Base-by-base conservation (phyloP, 768 basidiomycete genomes). In the Lactifluus echinatus region DNA sequence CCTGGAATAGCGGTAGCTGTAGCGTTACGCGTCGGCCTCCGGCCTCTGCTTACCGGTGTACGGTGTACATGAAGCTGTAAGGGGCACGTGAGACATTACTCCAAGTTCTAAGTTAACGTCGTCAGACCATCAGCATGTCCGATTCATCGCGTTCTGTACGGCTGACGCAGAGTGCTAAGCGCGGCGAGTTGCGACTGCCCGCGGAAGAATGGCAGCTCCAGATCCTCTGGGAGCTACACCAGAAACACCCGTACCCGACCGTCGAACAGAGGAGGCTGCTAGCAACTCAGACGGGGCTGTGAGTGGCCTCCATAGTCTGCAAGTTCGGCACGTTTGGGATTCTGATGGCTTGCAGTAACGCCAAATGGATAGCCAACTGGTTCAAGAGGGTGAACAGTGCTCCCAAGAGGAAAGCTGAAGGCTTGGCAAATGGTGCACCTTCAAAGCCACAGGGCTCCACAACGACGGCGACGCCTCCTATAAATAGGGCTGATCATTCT, bases 361-460 rank as follows among this genome's bases (percentile, higher is more conserved):
- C 17, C 28, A 61, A 61, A 42, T 61, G 60, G 60, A 59, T 61
- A 37, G n/a, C 53, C 43, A 40, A 36, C 23, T 59, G 58, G 58
- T 59, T 59, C 53, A 59, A 55, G 58, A 48, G 29, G 43, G 42
- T 14, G 10, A 55, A 59, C 43, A 21, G 28, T 10, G 14, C 39
- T 6, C 24, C 58, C 6, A 59, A 55, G 48, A 55, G 21, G 34
- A 59, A 44, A n/a, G 15, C 0, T 10, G 40, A 24, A 28, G 21
- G 17, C 33, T 8, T 17, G 45, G 57, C 28, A 10, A 49, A 40
- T 11, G 6, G 12, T 36, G 19, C 40, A n/a, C n/a, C 14, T 33
- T 58, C 46, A 6, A 17, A 24, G 10, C 6, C 53, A 17, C 47
- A 15, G 15, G 10, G 31, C 31, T 31, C 31, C n/a, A n/a, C n/a